phyloP scores from a whole-genome alignment of 306 rosid species.

The Echinosophora koreensis region DNA sequence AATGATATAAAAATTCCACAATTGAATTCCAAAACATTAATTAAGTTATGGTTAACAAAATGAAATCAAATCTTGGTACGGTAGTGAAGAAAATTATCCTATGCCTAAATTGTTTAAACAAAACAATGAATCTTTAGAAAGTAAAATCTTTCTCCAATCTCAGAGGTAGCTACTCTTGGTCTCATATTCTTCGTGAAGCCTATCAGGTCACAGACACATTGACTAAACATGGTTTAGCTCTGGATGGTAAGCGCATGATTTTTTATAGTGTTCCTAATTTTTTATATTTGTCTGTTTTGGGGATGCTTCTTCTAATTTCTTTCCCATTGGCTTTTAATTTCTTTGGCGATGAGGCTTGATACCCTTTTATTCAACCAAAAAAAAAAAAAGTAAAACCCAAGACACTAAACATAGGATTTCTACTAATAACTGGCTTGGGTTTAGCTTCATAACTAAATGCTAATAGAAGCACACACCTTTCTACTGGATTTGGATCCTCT shows the following conservation, averaged over 20 bases:
- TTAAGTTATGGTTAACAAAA: not conserved
- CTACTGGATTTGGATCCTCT: not conserved
- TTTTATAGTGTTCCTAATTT: no score
- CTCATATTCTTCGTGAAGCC: no score
- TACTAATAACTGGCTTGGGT: not conserved
- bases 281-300: no score
- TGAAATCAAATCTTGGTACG: constrained; percentile 7
- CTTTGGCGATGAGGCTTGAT: no score
- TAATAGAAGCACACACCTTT: not conserved
- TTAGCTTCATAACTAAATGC: not conserved
- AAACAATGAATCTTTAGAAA: not conserved
- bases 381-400: not conserved
- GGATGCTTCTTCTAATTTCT: no score
- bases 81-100: not conserved
- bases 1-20: not conserved
- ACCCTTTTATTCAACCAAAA: no score
- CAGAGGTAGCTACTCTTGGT: no score
- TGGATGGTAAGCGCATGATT: no score
- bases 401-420: not conserved
- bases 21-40: not conserved
- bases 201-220: no score
- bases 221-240: no score
- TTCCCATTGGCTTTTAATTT: no score
- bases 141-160: no score
- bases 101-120: not conserved